phyloP scores from a whole-genome alignment of 1,139 yeast genomes.

The Petasospora rhodanensis region DNA sequence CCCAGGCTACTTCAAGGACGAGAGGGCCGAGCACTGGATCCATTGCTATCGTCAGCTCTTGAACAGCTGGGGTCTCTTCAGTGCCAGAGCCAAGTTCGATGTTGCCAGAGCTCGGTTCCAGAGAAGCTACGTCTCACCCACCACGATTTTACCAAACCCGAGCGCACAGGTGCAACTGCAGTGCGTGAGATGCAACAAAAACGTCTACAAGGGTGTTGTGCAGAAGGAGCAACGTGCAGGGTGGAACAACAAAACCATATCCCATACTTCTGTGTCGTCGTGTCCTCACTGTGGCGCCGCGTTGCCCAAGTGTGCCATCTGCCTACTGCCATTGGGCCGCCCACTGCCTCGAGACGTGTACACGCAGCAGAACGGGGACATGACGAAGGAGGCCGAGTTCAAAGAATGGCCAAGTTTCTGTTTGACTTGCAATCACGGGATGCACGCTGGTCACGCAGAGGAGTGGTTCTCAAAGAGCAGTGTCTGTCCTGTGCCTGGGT shows the following conservation, averaged over 20 bases:
- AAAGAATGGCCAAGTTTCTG: conserved; percentile 87
- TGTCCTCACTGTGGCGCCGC: conserved; percentile 89
- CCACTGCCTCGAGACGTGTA: conserved; percentile 44
- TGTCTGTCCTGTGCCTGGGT: conserved; percentile 93
- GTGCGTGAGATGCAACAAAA: conserved; percentile 78
- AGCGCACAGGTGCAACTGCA: conserved; percentile 78
- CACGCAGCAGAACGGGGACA: conserved; percentile 15
- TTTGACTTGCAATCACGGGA: conserved; percentile 85
- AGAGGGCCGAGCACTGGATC: conserved; percentile 72
- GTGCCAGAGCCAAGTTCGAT: conserved; percentile 78
- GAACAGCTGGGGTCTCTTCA: conserved; percentile 81
- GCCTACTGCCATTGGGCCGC: conserved; percentile 76
- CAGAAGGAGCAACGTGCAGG: too few relatives aligned
- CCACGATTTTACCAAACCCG: conserved; percentile 43
- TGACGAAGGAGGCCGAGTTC: conserved; percentile 30
- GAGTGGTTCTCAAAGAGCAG: conserved; percentile 90
- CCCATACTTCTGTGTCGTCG: too few relatives aligned
- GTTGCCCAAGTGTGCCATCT: conserved; percentile 89
- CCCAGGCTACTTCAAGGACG: conserved; percentile 75
- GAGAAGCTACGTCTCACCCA: conserved; percentile 39
- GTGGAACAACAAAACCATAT: too few relatives aligned
- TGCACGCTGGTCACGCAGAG: conserved; percentile 92
- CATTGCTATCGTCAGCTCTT: conserved; percentile 67
- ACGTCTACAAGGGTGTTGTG: conserved; percentile 50
- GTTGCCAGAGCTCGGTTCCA: conserved; percentile 70